Conservation (phyloP, 1,139 yeast genomes). For the Candida pseudoviswanathii region DNA sequence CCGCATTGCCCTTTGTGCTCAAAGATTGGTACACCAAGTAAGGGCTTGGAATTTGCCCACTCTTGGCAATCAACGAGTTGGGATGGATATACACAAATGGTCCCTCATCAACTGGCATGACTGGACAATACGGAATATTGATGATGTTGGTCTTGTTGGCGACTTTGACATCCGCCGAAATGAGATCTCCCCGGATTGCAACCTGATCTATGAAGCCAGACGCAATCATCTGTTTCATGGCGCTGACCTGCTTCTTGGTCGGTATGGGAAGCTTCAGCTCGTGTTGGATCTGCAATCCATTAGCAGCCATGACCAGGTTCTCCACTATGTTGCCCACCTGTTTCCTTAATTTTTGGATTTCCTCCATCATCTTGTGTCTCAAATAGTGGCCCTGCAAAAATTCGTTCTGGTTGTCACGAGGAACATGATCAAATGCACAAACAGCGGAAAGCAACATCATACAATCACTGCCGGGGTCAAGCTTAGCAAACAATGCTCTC, state of each 20-base stretch:
- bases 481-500: constrained; percentile 58
- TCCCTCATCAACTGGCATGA: constrained; percentile 59
- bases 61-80: constrained; percentile 54
- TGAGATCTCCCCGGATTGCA: constrained; percentile 78
- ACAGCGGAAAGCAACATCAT: constrained; percentile 77
- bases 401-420: constrained; percentile 39
- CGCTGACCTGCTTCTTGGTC: constrained; percentile 63
- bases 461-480: constrained; percentile 77
- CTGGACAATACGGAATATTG: constrained; percentile 73
- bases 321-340: constrained; percentile 75
- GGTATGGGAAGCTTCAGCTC: constrained; percentile 70
- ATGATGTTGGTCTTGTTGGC: constrained; percentile 61
- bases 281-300: constrained; percentile 38
- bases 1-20: constrained; percentile 47
- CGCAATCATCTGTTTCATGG: constrained; percentile 87
- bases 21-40: constrained; percentile 72
- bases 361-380: constrained; percentile 76
- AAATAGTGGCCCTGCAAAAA: constrained; percentile 67
- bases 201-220: constrained; percentile 93
- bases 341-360: constrained; percentile 74
- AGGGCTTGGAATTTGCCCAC: constrained; percentile 72
- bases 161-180: constrained; percentile 62
- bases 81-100: constrained; percentile 78
- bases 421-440: constrained; percentile 84
- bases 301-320: constrained; percentile 60